Evolutionary conservation across 192 early-diverging fungal species (phyloP).

Genomic region (Phlyctochytrium bullatum): DNA sequence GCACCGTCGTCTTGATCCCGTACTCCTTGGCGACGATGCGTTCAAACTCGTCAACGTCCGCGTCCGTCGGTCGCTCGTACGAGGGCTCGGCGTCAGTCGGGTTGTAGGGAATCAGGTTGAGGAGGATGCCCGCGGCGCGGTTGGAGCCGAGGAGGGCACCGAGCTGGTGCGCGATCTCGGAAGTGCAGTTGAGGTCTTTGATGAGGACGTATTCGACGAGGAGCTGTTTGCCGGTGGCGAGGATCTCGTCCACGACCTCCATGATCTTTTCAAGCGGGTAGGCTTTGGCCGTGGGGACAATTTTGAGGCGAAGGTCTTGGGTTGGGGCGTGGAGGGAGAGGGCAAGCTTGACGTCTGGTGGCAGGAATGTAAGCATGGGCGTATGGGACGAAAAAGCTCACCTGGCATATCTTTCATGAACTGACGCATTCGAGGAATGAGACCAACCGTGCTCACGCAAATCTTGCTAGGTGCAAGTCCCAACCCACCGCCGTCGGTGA

Average conservation of each 20-base stretch:
- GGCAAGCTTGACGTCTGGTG: background rate
- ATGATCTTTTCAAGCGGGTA: background rate
- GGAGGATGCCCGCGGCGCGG: background rate
- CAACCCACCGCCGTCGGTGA: background rate
- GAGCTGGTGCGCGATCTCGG: background rate
- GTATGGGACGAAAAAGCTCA: too few species aligned
- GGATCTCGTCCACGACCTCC: constrained; percentile 1
- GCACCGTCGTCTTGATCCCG: background rate
- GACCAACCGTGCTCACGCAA: background rate
- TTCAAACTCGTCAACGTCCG: background rate
- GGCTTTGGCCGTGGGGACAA: background rate
- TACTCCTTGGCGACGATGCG: background rate
- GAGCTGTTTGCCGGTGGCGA: background rate
- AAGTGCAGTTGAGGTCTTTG: background rate
- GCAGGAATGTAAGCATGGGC: too few species aligned
- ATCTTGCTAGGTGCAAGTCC: background rate
- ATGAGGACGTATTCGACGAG: background rate
- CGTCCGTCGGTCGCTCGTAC: background rate
- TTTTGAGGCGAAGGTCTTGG: background rate
- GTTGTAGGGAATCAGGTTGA: background rate
- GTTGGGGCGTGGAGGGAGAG: background rate
- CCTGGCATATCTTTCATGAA: background rate
- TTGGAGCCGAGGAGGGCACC: background rate
- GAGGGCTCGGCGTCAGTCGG: background rate
- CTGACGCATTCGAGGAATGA: background rate